Percentiles rank a stretch among this genome's conserved stretches.
These are phyloP conservation scores for Spathaspora gorwiae DNA, from an alignment of 805 yeast genomes.

Conservation along the genomic window DNA sequence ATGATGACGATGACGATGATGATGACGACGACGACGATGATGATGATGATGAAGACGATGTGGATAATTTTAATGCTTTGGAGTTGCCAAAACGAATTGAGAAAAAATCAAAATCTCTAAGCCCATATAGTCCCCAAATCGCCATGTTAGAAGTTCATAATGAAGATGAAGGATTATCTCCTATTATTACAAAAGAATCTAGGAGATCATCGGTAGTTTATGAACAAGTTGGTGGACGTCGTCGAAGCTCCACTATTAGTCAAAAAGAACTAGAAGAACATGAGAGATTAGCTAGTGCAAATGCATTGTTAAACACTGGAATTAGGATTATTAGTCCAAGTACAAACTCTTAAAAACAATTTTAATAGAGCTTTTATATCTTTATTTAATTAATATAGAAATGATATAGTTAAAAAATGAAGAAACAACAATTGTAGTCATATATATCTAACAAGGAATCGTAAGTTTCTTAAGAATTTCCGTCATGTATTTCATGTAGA, in stretches of 20 bases:
- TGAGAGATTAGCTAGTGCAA: constrained; percentile 15
- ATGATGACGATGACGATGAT: constrained; percentile 9
- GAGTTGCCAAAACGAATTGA: not conserved
- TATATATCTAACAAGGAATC: no score
- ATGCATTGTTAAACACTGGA: constrained; percentile 14
- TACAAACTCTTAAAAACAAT: not conserved
- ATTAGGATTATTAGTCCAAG: constrained; percentile 1
- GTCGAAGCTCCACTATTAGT: constrained; percentile 7
- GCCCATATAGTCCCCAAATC: not conserved
- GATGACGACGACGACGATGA: constrained; percentile 6
- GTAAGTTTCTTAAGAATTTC: no score
- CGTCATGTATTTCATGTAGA: no score
- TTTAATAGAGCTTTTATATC: no score
- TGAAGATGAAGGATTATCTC: constrained; percentile 5
- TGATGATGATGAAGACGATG: not conserved
- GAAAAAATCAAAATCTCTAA: not conserved
- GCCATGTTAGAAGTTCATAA: constrained; percentile 2
- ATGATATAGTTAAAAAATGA: no score
- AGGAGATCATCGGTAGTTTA: not conserved
- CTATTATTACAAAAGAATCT: constrained; percentile 5
- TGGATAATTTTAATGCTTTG: not conserved
- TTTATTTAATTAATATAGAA: no score
- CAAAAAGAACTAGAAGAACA: constrained; percentile 15
- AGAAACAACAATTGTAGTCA: no score
- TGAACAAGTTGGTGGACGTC: not conserved